phyloP scores from a whole-genome alignment of 352 stramenopile genomes.

The Globisporangium acanthophoron region DNA sequence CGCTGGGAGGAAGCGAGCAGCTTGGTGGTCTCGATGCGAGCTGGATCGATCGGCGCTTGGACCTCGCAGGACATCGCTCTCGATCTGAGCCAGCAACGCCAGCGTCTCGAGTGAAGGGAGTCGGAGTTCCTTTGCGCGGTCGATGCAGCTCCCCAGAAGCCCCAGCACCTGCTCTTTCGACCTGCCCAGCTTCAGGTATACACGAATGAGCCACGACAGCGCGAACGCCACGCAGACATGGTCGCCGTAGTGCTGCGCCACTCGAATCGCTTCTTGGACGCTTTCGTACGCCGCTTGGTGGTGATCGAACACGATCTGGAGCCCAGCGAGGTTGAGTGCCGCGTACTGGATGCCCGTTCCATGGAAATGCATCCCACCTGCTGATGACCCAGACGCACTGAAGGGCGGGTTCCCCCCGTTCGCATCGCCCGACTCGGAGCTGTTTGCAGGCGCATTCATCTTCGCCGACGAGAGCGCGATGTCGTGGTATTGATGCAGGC shows the following conservation, averaged over 20 bases:
- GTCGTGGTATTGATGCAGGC: constrained; percentile 93
- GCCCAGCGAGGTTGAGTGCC: constrained; percentile 81
- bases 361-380: constrained; percentile 36
- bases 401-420: not conserved
- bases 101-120: constrained; percentile 51
- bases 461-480: constrained; percentile 60
- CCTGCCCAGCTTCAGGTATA: constrained; percentile 58
- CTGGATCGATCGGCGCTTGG: not conserved
- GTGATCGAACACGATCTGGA: constrained; percentile 86
- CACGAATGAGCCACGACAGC: constrained; percentile 80
- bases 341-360: constrained; percentile 87
- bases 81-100: constrained; percentile 36
- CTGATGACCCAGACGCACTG: constrained; percentile 5
- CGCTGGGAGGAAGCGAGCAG: constrained; percentile 23
- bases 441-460: not conserved
- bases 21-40: not conserved
- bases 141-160: constrained; percentile 46
- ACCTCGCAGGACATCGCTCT: constrained; percentile 40
- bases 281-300: constrained; percentile 69
- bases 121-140: constrained; percentile 50
- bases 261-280: constrained; percentile 89
- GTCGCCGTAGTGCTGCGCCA: constrained; percentile 91
- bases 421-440: not conserved
- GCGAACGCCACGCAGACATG: constrained; percentile 91
- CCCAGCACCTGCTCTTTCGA: constrained; percentile 41